Evolutionary conservation across 768 basidiomycete genomes (phyloP).

Genomic region (Podaxis sp.): DNA sequence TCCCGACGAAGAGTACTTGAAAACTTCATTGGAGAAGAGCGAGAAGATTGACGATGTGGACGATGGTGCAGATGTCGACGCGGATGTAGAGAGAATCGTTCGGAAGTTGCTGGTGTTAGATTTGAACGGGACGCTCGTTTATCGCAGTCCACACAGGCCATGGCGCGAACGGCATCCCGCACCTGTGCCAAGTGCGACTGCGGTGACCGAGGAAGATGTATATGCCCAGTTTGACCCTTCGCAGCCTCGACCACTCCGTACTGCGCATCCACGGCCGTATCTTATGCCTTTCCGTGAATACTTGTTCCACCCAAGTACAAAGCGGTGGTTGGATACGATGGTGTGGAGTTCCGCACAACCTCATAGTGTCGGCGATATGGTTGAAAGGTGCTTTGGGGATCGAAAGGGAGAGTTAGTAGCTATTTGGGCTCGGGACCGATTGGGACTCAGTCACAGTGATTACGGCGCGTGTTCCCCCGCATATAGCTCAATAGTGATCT

Average conservation of each 20-base stretch:
- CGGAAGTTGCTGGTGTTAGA: constrained; percentile 73
- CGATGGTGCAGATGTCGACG: background rate
- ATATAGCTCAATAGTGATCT: background rate
- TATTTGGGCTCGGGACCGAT: constrained; percentile 76
- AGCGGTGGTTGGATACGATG: constrained; percentile 75
- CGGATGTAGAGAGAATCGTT: background rate
- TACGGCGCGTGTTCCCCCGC: constrained; percentile 52
- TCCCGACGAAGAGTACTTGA: constrained; percentile 4
- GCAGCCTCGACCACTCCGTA: constrained; percentile 26
- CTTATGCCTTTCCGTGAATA: constrained; percentile 57
- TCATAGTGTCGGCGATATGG: constrained; percentile 75
- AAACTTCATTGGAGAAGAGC: constrained; percentile 1
- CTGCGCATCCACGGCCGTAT: constrained; percentile 61
- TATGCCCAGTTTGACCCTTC: constrained; percentile 19
- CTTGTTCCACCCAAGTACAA: constrained; percentile 57
- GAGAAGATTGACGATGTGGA: background rate
- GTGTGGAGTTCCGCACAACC: constrained; percentile 88
- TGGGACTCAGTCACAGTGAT: constrained; percentile 56
- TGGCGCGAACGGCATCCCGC: constrained; percentile 9
- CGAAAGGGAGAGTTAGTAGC: constrained; percentile 42
- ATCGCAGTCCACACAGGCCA: constrained; percentile 42
- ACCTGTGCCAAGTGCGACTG: background rate
- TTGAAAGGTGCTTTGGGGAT: constrained; percentile 50
- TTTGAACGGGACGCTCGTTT: constrained; percentile 69
- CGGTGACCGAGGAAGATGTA: constrained; percentile 14